Evolutionary conservation across 768 basidiomycete species (phyloP), one percentile per base, ranked within the genome.

Genomic region (Melanogaster broomeanus): DNA sequence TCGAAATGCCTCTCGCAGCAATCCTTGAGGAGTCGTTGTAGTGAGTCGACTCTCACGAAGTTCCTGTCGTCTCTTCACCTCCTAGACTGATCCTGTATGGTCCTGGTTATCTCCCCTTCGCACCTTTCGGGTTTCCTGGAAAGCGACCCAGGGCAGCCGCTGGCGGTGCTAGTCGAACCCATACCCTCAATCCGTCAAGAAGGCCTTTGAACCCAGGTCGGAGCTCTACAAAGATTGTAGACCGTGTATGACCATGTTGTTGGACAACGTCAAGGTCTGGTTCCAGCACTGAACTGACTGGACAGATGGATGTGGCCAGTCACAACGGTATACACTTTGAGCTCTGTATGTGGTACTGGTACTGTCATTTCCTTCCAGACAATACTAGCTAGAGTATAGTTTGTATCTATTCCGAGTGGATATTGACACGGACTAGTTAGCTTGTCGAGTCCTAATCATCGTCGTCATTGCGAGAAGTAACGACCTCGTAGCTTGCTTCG

Each of bases 161-260:
- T 60, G 19, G 41, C 50, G 30, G 43, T 37, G 3, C 38, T 52
- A 41, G 22, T 48, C 53, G 12, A 55, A 52, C 3, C 39, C 61
- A 6, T 60, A 55, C 18, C 22, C 48, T 22, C 43, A 48, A 31
- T 43, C 57, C 16, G 42, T 65, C 1, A 38, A 38, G 5, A 61
- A 62, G 30, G 16, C 65, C 3, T 57, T 59, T 44, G 55, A 57
- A 41, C n/a, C 18, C 6, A 16, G 49, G 89, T 90, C 24, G 75
- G 85, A 61, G 64, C 79, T 48, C 68, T 65, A 65, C 55, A 45
- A n/a, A 31, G 12, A 59, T 46, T 72, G 69, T 52, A 52, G 56
- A 49, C 19, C 44, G 2, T 72, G 71, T 48, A 60, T 74, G 44
- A 44, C 34, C 4, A 51, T 74, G 25, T 30, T 61, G 25, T 55